Evolutionary conservation across 1,139 yeast species (phyloP), one percentile per base, ranked within the genome.

Genomic region (Blastobotrys buckinghamii): DNA sequence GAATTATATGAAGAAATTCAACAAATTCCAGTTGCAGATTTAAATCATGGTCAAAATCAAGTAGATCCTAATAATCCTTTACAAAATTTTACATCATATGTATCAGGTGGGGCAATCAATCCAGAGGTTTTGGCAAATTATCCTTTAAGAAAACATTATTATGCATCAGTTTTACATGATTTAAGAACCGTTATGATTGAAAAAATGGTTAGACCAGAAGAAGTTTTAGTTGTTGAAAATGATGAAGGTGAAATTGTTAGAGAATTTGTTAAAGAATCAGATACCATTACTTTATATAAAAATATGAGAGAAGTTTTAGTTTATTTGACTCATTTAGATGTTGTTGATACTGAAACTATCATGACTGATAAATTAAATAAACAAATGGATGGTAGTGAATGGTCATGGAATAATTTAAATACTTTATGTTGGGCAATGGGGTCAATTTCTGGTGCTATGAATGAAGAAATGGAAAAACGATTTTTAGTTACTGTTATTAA

Each of bases 401-500:
- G 99, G 99, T 90, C 97, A 33, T 92, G 98, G 97, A 94, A 89
- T 67, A 92, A 90, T 64, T 85, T 92, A 61, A 92, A 92, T 67
- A 92, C 97, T 1, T 74, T 92, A 57, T 92, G 98, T 74, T 92
- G 99, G 99, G 99, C 99, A 6, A 94, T 92, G 67, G 99, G 99
- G 53, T 90, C 97, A 15, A 92, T 94, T 53, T 88, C 97, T 2
- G 98, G 98, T 65, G 88, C 98, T 1, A 92, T 92, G 98, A 89
- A 87, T 65, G 97, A 92, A 71, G 97, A 89, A 59, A 86, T 92
- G 80, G 99, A 92, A 68, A 92, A 90, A 71, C 78, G 94, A 60
- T 92, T 92, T 65, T 76, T 92, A 57, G 97, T 92, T 41, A 78
- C 87, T 20, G 97, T 94, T 33, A 90, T 92, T 59, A 90, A 88